Evolutionary conservation across 768 basidiomycete genomes (phyloP).

Genomic region (Chalciporus piperatus): DNA sequence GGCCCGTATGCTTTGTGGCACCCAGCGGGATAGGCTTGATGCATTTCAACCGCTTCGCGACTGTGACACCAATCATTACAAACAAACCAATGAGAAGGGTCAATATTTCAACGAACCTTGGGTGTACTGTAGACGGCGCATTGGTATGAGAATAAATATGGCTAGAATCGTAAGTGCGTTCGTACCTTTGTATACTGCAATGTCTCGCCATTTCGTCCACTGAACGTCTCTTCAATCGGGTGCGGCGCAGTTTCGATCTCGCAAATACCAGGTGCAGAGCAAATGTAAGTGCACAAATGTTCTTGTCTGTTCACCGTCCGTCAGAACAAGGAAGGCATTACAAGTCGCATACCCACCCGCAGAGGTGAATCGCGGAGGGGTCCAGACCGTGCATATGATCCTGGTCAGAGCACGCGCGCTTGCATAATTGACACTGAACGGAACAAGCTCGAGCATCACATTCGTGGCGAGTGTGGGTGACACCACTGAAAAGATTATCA

Average conservation of each 20-base stretch:
- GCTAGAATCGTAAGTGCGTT: too few species aligned
- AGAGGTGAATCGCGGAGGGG: conserved; percentile 42
- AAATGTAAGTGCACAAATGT: conserved; percentile 42
- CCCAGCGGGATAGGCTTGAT: conserved; percentile 41
- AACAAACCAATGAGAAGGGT: background rate
- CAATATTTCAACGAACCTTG: conserved; percentile 38
- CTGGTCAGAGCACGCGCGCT: conserved; percentile 40
- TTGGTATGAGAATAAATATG: too few species aligned
- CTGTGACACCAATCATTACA: conserved; percentile 20
- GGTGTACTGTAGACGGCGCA: conserved; percentile 40
- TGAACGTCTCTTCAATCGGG: too few species aligned
- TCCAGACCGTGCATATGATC: conserved; percentile 51
- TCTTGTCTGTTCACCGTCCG: conserved; percentile 36
- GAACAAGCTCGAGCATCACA: conserved; percentile 52
- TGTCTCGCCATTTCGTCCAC: too few species aligned
- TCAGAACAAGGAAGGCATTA: too few species aligned
- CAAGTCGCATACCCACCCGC: conserved; percentile 38
- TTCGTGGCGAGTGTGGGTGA: conserved; percentile 41
- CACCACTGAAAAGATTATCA: conserved; percentile 32
- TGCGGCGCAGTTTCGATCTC: conserved; percentile 52
- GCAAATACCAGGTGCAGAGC: conserved; percentile 45
- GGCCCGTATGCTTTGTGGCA: conserved; percentile 36
- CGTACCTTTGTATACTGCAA: conserved; percentile 13
- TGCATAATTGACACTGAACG: conserved; percentile 47
- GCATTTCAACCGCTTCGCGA: conserved; percentile 46